Conservation (phyloP, 331 rosid genomes). For the Telfairia occidentalis region DNA sequence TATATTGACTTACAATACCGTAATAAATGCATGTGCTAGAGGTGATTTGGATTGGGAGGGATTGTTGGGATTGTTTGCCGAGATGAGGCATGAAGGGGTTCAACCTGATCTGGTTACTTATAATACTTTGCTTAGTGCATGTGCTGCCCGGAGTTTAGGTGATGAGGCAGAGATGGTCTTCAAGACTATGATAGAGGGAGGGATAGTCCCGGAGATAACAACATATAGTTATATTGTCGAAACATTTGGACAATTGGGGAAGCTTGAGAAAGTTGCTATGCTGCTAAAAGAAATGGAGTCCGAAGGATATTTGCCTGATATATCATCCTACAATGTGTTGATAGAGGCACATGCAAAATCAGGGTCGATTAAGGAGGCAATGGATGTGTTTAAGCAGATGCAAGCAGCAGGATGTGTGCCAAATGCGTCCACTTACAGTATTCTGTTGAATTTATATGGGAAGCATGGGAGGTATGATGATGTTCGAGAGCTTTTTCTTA, state of each 20-base stretch:
- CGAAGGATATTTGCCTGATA: constrained; percentile 75
- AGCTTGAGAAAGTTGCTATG: constrained; percentile 60
- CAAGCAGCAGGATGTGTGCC: constrained; percentile 81
- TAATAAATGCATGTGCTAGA: constrained; percentile 84
- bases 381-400: constrained; percentile 87
- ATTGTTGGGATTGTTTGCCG: constrained; percentile 81
- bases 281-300: constrained; percentile 81
- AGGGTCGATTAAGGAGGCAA: constrained; percentile 63
- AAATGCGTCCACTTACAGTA: constrained; percentile 65
- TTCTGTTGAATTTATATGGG: constrained; percentile 71
- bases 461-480: constrained; percentile 74
- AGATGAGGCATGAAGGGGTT: constrained; percentile 91
- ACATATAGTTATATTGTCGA: constrained; percentile 68
- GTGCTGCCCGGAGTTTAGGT: constrained; percentile 65
- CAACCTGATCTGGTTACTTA: constrained; percentile 80
- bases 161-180: constrained; percentile 94
- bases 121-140: constrained; percentile 81
- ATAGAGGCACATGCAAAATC: constrained; percentile 56
- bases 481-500: constrained; percentile 86
- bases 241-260: constrained; percentile 64
- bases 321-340: constrained; percentile 75
- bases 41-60: constrained; percentile 97
- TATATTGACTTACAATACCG: constrained; percentile 76
- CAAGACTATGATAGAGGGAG: constrained; percentile 91
- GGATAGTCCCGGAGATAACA: constrained; percentile 67